A percentile compares a stretch with the other conserved stretches of the same genome.
Conservation (phyloP, 2,329 filamentous ascomycete genomes). For the Plenodomus tracheiphilus region DNA sequence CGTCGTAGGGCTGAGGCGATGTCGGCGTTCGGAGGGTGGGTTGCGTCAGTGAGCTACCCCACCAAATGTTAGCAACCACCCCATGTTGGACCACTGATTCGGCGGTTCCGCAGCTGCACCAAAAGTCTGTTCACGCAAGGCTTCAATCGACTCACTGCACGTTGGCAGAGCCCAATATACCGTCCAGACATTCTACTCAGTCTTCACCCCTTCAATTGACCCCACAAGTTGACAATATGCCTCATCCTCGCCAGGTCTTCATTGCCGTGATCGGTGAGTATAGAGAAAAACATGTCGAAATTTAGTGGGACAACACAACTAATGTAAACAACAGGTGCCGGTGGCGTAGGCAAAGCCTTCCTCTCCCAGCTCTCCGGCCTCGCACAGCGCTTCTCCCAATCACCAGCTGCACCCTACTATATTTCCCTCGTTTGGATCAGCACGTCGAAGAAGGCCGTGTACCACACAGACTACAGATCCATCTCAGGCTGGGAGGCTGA, state of each 20-base stretch:
- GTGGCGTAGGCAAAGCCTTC: conserved; percentile 92
- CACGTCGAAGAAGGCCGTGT: conserved; percentile 81
- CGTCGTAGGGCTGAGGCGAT: conserved; percentile 22
- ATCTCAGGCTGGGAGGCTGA: conserved; percentile 63
- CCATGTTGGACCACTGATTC: conserved; percentile 15
- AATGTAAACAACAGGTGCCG: conserved; percentile 65
- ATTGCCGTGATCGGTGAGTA: conserved; percentile 51
- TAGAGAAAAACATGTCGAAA: neutral
- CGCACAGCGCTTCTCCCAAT: conserved; percentile 59
- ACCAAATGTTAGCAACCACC: conserved; percentile 22
- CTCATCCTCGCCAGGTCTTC: conserved; percentile 50
- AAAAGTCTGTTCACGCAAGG: neutral
- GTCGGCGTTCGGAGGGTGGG: conserved; percentile 27
- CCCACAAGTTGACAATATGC: conserved; percentile 45
- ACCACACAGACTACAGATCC: conserved; percentile 71
- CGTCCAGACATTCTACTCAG: neutral
- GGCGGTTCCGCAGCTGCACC: conserved; percentile 11
- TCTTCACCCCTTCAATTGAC: conserved; percentile 8
- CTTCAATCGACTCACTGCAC: neutral
- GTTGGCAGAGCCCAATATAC: neutral
- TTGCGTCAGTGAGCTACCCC: conserved; percentile 21
- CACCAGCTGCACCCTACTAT: conserved; percentile 63
- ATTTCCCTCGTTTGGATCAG: conserved; percentile 83
- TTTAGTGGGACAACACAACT: conserved; percentile 6
- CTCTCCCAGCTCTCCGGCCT: conserved; percentile 76